A percentile compares a stretch with the other conserved stretches of the same genome.
phyloP scores from a whole-genome alignment of 768 basidiomycete genomes.

The Pulveroboletus ravenelii region DNA sequence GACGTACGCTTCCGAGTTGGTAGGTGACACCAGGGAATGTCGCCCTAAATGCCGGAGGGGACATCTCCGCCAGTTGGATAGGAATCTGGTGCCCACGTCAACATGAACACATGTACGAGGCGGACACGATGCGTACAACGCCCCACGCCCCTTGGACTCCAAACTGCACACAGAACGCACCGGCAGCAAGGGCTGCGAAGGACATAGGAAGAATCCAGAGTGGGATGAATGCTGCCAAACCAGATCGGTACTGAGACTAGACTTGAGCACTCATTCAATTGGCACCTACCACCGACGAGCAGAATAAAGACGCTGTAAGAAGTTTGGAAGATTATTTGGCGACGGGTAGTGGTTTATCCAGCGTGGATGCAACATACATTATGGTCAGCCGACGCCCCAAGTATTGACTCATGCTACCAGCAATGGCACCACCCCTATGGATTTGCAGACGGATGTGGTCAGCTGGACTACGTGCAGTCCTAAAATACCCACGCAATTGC shows the following conservation, averaged over 20 bases:
- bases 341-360: not conserved
- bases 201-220: slow-evolving; percentile 77
- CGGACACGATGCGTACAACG: slow-evolving; percentile 46
- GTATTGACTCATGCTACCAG: slow-evolving; percentile 70
- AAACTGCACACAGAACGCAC: slow-evolving; percentile 83
- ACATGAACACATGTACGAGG: not conserved
- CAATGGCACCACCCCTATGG: slow-evolving; percentile 59
- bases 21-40: slow-evolving; percentile 85
- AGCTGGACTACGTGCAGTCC: slow-evolving; percentile 6
- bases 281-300: slow-evolving; percentile 24
- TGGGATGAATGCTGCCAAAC: slow-evolving; percentile 51
- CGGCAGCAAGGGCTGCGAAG: slow-evolving; percentile 69
- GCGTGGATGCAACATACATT: slow-evolving; percentile 29
- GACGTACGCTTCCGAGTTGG: slow-evolving; percentile 64
- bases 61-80: slow-evolving; percentile 79
- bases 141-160: slow-evolving; percentile 93
- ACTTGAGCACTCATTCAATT: not conserved
- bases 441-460: not conserved
- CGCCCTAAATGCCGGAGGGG: slow-evolving; percentile 84
- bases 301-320: slow-evolving; percentile 19
- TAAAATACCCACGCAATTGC: slow-evolving; percentile 37
- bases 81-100: slow-evolving; percentile 42
- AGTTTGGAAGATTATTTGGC: not conserved
- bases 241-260: not conserved
- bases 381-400: slow-evolving; percentile 83